phyloP scores from a whole-genome alignment of 352 stramenopile genomes.

The Globisporangium paddicum region DNA sequence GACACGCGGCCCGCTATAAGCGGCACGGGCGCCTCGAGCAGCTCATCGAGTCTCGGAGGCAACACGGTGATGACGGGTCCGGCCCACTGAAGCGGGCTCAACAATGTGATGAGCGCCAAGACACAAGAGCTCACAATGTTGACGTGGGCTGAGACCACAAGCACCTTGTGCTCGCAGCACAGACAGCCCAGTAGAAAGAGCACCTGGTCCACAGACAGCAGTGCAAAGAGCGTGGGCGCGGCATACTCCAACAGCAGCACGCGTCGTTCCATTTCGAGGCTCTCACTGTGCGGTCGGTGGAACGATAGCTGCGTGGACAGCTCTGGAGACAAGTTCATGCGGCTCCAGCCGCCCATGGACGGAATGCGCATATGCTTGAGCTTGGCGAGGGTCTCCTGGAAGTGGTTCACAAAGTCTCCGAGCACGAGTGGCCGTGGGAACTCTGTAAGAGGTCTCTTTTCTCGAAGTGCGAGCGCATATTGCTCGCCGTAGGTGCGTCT shows the following conservation, averaged over 20 bases:
- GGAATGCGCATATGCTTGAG: slow-evolving; percentile 61
- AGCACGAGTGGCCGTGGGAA: slow-evolving; percentile 26
- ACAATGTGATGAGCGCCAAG: slow-evolving; percentile 61
- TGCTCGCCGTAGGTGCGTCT: slow-evolving; percentile 30
- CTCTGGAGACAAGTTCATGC: slow-evolving; percentile 47
- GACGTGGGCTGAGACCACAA: slow-evolving; percentile 72
- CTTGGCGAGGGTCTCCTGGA: slow-evolving; percentile 53
- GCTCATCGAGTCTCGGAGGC: slow-evolving; percentile 57
- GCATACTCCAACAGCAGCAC: slow-evolving; percentile 71
- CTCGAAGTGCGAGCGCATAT: slow-evolving; percentile 21
- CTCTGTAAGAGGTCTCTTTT: slow-evolving; percentile 4
- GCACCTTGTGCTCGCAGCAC: slow-evolving; percentile 72
- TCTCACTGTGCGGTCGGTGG: slow-evolving; percentile 66
- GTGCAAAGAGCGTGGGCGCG: slow-evolving; percentile 57
- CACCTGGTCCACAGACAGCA: slow-evolving; percentile 75
- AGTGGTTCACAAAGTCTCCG: slow-evolving; percentile 58
- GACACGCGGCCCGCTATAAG: slow-evolving; percentile 75
- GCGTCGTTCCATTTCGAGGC: slow-evolving; percentile 43
- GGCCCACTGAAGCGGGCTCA: slow-evolving; percentile 69
- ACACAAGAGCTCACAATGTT: slow-evolving; percentile 76
- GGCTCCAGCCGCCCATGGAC: slow-evolving; percentile 71
- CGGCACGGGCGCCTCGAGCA: slow-evolving; percentile 72
- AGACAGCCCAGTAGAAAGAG: slow-evolving; percentile 71
- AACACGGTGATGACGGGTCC: slow-evolving; percentile 72
- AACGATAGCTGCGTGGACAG: slow-evolving; percentile 71